Evolutionary conservation across 2,329 filamentous ascomycete genomes (phyloP).

Genomic region (Colletotrichum echinochloae): DNA sequence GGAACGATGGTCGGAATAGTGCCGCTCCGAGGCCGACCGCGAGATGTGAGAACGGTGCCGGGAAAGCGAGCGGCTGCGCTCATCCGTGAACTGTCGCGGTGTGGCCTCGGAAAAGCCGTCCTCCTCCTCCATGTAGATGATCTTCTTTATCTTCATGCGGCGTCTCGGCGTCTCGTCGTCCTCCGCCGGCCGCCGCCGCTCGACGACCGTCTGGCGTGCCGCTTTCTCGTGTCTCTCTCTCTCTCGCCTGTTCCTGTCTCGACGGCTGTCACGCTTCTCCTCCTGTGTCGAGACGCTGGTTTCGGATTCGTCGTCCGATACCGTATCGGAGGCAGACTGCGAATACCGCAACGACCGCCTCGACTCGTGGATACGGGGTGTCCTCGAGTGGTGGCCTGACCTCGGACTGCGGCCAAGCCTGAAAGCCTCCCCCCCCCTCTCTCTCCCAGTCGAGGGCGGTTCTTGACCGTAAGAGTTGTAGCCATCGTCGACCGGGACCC

Average conservation of each 20-base stretch:
- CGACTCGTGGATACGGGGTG: constrained; percentile 45
- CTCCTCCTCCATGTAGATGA: constrained; percentile 34
- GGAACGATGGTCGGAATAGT: constrained; percentile 29
- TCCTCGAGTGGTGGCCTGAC: constrained; percentile 54
- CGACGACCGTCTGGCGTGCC: constrained; percentile 21
- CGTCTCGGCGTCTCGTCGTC: constrained; percentile 31
- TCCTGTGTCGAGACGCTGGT: constrained; percentile 51
- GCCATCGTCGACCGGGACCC: constrained; percentile 26
- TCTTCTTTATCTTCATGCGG: constrained; percentile 32
- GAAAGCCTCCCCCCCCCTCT: constrained; percentile 43
- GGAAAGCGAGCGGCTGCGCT: constrained; percentile 23
- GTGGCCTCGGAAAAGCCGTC: constrained; percentile 27
- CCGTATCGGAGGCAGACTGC: constrained; percentile 46
- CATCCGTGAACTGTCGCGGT: constrained; percentile 24
- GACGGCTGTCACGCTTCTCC: constrained; percentile 43
- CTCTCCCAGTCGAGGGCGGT: constrained; percentile 44
- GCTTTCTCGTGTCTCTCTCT: constrained; percentile 13
- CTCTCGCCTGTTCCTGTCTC: constrained; percentile 23
- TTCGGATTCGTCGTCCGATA: constrained; percentile 55
- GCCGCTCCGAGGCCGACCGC: constrained; percentile 33
- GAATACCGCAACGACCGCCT: constrained; percentile 50
- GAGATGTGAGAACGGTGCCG: constrained; percentile 39
- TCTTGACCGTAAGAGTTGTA: constrained; percentile 26
- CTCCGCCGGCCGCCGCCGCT: constrained; percentile 40
- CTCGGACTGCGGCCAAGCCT: constrained; percentile 49